phyloP scores from a whole-genome alignment of 129 eudicot species.

The Glebionis coronaria region DNA sequence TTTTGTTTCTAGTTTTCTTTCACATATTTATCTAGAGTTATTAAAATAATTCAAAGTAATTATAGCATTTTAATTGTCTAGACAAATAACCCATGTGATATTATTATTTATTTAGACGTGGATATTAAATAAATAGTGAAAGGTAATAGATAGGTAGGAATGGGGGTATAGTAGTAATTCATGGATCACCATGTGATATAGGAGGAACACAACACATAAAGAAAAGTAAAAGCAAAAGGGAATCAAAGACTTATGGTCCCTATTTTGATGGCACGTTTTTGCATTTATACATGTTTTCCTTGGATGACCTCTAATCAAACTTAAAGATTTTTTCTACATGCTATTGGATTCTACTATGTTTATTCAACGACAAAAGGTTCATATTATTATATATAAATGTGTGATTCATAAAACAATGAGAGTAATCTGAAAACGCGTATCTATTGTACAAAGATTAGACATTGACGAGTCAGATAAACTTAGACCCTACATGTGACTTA shows the following conservation, averaged over 20 bases:
- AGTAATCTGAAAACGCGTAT: constrained; percentile 18
- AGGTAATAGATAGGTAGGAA: neutral
- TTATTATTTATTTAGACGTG: neutral
- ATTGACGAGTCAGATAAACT: neutral
- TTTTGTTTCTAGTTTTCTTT: no score
- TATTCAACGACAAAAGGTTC: neutral
- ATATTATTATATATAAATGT: neutral
- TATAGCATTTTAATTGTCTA: neutral
- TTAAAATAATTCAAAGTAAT: neutral
- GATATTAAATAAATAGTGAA: neutral
- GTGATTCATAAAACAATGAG: neutral
- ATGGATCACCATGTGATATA: constrained; percentile 22
- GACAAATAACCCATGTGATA: neutral
- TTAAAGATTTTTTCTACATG: constrained; percentile 6
- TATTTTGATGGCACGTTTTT: constrained; percentile 41
- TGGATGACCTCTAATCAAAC: constrained; percentile 10
- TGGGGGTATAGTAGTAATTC: constrained; percentile 22
- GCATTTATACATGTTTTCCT: constrained; percentile 40
- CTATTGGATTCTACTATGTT: constrained; percentile 10
- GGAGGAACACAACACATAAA: constrained; percentile 16
- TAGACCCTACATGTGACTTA: constrained; percentile 1
- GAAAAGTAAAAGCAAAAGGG: constrained; percentile 29
- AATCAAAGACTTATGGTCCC: constrained; percentile 37
- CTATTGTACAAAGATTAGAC: neutral
- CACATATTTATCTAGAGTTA: no score